phyloP scores from a whole-genome alignment of 139 green algal species.

The Ulvella scutata region DNA sequence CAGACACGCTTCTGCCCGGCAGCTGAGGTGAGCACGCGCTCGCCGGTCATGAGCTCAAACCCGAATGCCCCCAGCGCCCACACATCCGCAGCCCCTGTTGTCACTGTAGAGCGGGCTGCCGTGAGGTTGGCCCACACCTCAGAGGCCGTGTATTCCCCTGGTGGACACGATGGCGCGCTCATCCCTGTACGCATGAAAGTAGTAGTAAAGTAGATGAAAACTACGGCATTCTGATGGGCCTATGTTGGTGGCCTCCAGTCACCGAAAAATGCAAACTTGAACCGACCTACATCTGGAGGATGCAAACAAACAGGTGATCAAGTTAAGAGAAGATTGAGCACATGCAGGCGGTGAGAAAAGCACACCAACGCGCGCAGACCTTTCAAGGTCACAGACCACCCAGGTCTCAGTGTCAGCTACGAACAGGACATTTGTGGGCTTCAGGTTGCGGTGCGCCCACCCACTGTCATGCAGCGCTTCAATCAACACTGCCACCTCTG shows the following conservation, averaged over 20 bases:
- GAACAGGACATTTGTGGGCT: constrained; percentile 1
- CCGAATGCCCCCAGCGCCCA: neutral
- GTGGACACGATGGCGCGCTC: neutral
- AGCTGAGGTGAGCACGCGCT: neutral
- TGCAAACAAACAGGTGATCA: neutral
- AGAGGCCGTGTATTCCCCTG: neutral
- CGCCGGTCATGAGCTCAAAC: neutral
- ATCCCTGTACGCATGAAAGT: neutral
- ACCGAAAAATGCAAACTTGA: neutral
- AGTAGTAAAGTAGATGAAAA: neutral
- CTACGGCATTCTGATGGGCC: neutral
- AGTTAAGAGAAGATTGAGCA: neutral
- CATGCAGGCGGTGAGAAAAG: neutral
- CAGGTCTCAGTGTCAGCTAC: neutral
- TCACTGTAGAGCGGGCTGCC: neutral
- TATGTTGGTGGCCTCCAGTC: neutral
- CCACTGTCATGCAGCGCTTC: neutral
- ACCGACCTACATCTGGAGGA: no score
- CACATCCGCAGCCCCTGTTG: neutral
- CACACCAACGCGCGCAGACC: neutral
- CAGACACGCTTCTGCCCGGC: neutral
- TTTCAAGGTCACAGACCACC: neutral
- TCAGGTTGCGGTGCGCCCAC: constrained; percentile 2
- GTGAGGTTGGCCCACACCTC: neutral
- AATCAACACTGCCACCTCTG: neutral